A percentile compares a stretch with the other conserved stretches of the same genome.
Evolutionary conservation across 1,139 yeast genomes (phyloP).

Genomic region (Taphrina populina): DNA sequence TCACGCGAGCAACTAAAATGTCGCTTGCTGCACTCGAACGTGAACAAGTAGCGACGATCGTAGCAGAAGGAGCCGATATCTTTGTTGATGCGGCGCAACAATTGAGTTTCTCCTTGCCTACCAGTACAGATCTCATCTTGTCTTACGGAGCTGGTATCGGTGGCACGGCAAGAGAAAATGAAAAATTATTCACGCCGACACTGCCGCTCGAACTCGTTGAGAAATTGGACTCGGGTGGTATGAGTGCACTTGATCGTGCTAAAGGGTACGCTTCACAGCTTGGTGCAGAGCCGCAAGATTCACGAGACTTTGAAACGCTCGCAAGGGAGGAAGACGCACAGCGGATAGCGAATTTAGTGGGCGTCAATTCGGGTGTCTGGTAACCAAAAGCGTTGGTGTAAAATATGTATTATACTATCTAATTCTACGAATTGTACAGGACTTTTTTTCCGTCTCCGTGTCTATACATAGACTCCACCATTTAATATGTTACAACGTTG

Average conservation of each 20-base stretch:
- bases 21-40: constrained; percentile 36
- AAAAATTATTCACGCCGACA: constrained; percentile 47
- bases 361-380: constrained; percentile 29
- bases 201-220: constrained; percentile 48
- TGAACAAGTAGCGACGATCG: constrained; percentile 33
- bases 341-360: constrained; percentile 22
- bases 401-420: background rate
- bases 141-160: constrained; percentile 51
- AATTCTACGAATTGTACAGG: background rate
- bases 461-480: no score
- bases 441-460: no score
- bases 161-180: constrained; percentile 45
- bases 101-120: constrained; percentile 47
- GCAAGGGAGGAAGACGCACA: constrained; percentile 15
- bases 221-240: constrained; percentile 42
- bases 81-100: constrained; percentile 40
- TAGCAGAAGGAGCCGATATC: constrained; percentile 15
- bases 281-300: background rate
- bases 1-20: constrained; percentile 44
- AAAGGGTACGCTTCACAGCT: constrained; percentile 24
- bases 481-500: no score
- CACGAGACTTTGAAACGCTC: constrained; percentile 8
- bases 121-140: constrained; percentile 47
- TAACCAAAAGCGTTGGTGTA: background rate
- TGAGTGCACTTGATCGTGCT: constrained; percentile 16